phyloP scores from a whole-genome alignment of 1,284 basidiomycete genomes.

The Pterulicium gracile region DNA sequence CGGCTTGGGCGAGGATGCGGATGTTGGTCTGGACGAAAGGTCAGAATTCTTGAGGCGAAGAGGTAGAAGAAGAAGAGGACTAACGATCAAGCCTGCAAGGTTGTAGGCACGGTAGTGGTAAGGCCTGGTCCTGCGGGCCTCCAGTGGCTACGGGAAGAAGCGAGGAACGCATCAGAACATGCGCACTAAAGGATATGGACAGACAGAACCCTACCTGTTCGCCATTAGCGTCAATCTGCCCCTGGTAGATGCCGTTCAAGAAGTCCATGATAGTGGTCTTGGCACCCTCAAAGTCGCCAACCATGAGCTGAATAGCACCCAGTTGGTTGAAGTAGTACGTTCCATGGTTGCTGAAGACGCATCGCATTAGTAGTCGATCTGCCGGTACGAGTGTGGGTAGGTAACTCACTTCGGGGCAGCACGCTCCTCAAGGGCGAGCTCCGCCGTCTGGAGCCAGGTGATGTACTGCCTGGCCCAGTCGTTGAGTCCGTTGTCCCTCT shows the following conservation, averaged over 20 bases:
- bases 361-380: constrained; percentile 14
- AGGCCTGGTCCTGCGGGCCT: constrained; percentile 47
- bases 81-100: constrained; percentile 56
- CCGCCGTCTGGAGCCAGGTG: constrained; percentile 44
- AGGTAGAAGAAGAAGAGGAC: constrained; percentile 12
- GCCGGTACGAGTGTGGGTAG: constrained; percentile 17
- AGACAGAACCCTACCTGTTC: constrained; percentile 29
- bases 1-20: constrained; percentile 33
- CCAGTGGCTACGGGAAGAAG: constrained; percentile 28
- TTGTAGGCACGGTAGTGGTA: constrained; percentile 62
- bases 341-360: constrained; percentile 45
- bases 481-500: constrained; percentile 37
- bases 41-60: constrained; percentile 11
- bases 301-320: constrained; percentile 35
- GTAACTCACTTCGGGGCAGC: constrained; percentile 40
- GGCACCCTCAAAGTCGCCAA: constrained; percentile 32
- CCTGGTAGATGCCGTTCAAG: constrained; percentile 32
- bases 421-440: constrained; percentile 37
- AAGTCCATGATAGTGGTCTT: constrained; percentile 28
- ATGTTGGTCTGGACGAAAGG: constrained; percentile 38
- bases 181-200: neutral
- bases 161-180: constrained; percentile 1
- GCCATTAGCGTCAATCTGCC: constrained; percentile 35
- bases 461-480: constrained; percentile 42
- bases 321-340: constrained; percentile 43